These are phyloP conservation scores for Cinnamomum chago DNA, from an alignment of 164 flowering plant species.

Conservation along the genomic window DNA sequence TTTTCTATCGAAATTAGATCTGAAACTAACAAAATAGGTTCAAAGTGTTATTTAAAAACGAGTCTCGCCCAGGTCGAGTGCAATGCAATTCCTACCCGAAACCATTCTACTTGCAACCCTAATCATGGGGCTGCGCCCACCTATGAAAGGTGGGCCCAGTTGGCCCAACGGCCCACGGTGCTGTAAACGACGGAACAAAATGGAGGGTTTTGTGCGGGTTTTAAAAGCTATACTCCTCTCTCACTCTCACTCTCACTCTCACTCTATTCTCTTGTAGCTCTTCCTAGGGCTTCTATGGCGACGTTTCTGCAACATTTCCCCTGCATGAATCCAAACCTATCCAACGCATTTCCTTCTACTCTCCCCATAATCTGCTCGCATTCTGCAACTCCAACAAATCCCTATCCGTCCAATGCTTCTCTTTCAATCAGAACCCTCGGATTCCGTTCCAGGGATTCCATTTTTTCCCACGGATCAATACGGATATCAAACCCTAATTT, in stretches of 20 bases:
- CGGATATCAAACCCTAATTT: neutral
- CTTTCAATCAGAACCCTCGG: neutral
- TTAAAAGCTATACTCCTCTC: neutral
- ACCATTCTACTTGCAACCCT: too few relatives aligned
- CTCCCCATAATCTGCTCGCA: neutral
- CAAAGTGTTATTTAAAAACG: too few relatives aligned
- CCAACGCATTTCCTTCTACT: neutral
- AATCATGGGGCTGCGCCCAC: too few relatives aligned
- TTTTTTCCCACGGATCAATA: neutral
- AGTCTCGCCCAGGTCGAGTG: too few relatives aligned
- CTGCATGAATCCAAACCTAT: neutral
- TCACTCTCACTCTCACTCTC: neutral
- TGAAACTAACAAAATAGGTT: too few relatives aligned
- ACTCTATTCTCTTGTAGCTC: neutral
- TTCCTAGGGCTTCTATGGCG: neutral
- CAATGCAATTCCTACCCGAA: too few relatives aligned
- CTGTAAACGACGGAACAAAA: too few relatives aligned
- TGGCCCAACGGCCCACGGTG: too few relatives aligned
- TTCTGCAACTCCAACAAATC: neutral
- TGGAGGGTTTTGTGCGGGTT: neutral
- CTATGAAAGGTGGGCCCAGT: too few relatives aligned
- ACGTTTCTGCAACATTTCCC: neutral
- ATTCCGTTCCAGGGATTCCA: neutral
- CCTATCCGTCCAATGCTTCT: neutral
- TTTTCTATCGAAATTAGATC: too few relatives aligned